A percentile compares a stretch with the other conserved stretches of the same genome.
Conservation (phyloP, 208 protist species). For the Crithidia fasciculata region DNA sequence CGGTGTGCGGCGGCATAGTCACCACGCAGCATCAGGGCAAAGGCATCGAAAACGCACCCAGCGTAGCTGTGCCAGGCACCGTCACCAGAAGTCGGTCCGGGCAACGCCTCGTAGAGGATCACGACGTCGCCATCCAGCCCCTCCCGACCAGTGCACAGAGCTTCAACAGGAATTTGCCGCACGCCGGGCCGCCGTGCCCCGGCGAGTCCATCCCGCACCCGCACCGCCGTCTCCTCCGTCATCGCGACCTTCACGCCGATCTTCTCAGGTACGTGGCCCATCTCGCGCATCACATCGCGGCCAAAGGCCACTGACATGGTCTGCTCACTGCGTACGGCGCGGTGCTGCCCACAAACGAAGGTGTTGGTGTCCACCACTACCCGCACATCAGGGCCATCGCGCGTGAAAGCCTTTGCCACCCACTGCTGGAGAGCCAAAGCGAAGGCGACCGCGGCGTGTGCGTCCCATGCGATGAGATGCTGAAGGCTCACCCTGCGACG, state of each 20-base stretch:
- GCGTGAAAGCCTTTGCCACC: neutral
- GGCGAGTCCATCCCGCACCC: slow-evolving; percentile 17
- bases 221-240: slow-evolving; percentile 46
- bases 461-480: slow-evolving; percentile 3
- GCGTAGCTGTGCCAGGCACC: slow-evolving; percentile 32
- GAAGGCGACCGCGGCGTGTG: slow-evolving; percentile 22
- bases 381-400: slow-evolving; percentile 6
- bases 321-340: slow-evolving; percentile 14
- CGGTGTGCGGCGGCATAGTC: slow-evolving; percentile 37
- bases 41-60: slow-evolving; percentile 27
- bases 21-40: slow-evolving; percentile 44
- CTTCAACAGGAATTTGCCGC: slow-evolving; percentile 38
- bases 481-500: neutral
- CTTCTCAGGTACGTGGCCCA: slow-evolving; percentile 27
- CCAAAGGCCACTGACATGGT: slow-evolving; percentile 28
- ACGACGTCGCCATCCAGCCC: slow-evolving; percentile 18
- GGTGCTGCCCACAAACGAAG: slow-evolving; percentile 25
- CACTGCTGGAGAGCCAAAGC: slow-evolving; percentile 25
- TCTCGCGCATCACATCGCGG: slow-evolving; percentile 30
- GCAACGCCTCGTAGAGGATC: slow-evolving; percentile 34
- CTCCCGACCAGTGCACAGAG: slow-evolving; percentile 15
- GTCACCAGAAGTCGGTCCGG: slow-evolving; percentile 11
- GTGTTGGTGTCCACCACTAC: slow-evolving; percentile 31
- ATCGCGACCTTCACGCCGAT: slow-evolving; percentile 31
- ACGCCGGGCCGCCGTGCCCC: slow-evolving; percentile 1